Evolutionary conservation across 2,329 filamentous ascomycete genomes (phyloP), one percentile per base, ranked within the genome.

Genomic region (Lachnellula subtilissima): DNA sequence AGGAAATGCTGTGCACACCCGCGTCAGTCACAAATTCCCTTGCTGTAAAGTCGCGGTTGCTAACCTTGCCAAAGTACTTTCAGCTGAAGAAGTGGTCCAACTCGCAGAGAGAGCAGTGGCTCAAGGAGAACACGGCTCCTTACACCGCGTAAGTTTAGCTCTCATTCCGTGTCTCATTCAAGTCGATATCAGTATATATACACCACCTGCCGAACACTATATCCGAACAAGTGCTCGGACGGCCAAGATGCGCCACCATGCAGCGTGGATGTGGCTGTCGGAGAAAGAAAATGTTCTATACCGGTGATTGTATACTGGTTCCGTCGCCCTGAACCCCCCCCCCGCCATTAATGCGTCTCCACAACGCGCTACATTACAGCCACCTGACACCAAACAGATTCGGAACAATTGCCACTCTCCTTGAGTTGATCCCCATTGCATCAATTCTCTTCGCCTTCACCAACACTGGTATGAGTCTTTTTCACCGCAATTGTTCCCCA

Each of bases 401-500:
- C 55, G 84, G 84, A 19, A 78, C 81, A 1, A 83, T 89, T 2
- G 87, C 91, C 5, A 90, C 89, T 48, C 73, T 94, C 0, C 78
- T 97, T 4, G 91, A 97, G 70, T 87, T 96, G 77, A 74, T 97
- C 2, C 93, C 93, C 0, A 75, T 97, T 59, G 84, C 80, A 6
- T 92, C 89, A 5, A 87, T 96, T 52, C 79, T 93, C 58, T 96
- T 96, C 68, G 81, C 88, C 0, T 97, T 95, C 71, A 96, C 91
- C 15, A 97, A 96, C 71, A 88, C 89, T 1, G 82, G 83, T 82
- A 74, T 67, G 73, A 62, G 47, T 36, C 22, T 23, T 39, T 40
- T 5, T 23, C 17, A 43, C 22, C 17, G 7, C n/a, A 8, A 35
- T 28, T 15, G 15, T 28, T 46, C 51, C 15, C 28, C 8, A 53